Evolutionary conservation across 371 early-diverging fungal genomes (phyloP).

Genomic region (Mortierella sp.): DNA sequence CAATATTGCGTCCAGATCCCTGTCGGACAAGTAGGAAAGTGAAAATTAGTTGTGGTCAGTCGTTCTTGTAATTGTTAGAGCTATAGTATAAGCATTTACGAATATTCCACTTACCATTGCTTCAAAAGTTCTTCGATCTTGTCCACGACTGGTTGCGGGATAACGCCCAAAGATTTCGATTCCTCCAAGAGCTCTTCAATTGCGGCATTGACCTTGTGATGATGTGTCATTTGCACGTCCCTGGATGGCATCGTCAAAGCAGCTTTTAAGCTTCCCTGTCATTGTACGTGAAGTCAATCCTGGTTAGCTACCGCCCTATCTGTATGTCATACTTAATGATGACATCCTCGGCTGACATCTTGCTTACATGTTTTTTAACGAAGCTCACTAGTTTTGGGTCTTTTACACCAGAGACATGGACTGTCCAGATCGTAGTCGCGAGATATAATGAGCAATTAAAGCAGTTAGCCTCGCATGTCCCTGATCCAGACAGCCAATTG

Average conservation of each 20-base stretch:
- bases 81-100: background rate
- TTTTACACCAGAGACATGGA: slow-evolving; percentile 39
- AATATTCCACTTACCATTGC: slow-evolving; percentile 22
- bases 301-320: background rate
- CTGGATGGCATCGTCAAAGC: slow-evolving; percentile 45
- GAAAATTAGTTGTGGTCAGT: background rate
- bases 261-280: slow-evolving; percentile 35
- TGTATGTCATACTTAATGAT: background rate
- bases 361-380: slow-evolving; percentile 46
- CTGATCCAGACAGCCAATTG: background rate
- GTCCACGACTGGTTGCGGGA: slow-evolving; percentile 40
- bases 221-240: slow-evolving; percentile 21
- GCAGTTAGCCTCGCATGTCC: background rate
- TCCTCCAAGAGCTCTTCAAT: slow-evolving; percentile 32
- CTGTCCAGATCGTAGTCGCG: slow-evolving; percentile 3
- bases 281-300: background rate
- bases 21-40: background rate
- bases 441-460: background rate
- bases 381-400: slow-evolving; percentile 35
- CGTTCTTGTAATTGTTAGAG: background rate
- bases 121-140: slow-evolving; percentile 39
- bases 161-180: slow-evolving; percentile 17
- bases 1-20: slow-evolving; percentile 33
- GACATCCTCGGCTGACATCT: background rate
- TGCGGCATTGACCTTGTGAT: slow-evolving; percentile 19